Conservation (phyloP, 2,329 filamentous ascomycete species). For the Podosphaera fusca region DNA sequence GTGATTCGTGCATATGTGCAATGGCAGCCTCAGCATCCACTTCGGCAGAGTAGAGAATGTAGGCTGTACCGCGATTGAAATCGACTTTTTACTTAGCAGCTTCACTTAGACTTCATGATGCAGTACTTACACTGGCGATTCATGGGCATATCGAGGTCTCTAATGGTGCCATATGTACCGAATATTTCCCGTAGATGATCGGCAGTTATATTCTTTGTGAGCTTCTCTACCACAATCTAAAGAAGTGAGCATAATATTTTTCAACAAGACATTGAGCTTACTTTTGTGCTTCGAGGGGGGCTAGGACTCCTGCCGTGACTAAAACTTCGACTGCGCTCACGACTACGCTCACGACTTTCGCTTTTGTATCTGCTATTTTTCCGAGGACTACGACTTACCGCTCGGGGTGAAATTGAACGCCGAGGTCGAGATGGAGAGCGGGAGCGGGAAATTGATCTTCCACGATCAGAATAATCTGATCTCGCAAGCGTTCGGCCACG, state of each 20-base stretch:
- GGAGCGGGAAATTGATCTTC: slow-evolving; percentile 5
- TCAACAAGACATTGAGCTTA: slow-evolving; percentile 8
- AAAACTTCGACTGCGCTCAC: slow-evolving; percentile 15
- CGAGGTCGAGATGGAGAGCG: slow-evolving; percentile 11
- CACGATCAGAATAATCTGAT: slow-evolving; percentile 13
- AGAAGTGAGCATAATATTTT: slow-evolving; percentile 5
- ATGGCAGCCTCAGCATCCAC: slow-evolving; percentile 71
- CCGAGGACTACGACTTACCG: slow-evolving; percentile 10
- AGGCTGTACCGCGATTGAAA: slow-evolving; percentile 80
- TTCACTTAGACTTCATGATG: not conserved
- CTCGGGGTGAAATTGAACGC: slow-evolving; percentile 14
- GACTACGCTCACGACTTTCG: slow-evolving; percentile 14
- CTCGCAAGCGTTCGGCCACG: slow-evolving; percentile 11
- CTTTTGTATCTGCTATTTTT: slow-evolving; percentile 14
- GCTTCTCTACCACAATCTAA: slow-evolving; percentile 83
- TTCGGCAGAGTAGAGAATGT: slow-evolving; percentile 62
- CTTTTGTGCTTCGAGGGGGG: slow-evolving; percentile 29
- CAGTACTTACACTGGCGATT: slow-evolving; percentile 51
- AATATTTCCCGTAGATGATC: slow-evolving; percentile 83
- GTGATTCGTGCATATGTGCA: slow-evolving; percentile 94
- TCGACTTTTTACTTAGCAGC: slow-evolving; percentile 34
- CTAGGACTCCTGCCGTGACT: slow-evolving; percentile 14
- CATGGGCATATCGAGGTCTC: slow-evolving; percentile 72
- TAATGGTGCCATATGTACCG: slow-evolving; percentile 62
- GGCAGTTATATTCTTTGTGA: slow-evolving; percentile 87